Evolutionary conservation across 495 filamentous ascomycete species (phyloP).

Genomic region (Diplogelasinospora grovesii): DNA sequence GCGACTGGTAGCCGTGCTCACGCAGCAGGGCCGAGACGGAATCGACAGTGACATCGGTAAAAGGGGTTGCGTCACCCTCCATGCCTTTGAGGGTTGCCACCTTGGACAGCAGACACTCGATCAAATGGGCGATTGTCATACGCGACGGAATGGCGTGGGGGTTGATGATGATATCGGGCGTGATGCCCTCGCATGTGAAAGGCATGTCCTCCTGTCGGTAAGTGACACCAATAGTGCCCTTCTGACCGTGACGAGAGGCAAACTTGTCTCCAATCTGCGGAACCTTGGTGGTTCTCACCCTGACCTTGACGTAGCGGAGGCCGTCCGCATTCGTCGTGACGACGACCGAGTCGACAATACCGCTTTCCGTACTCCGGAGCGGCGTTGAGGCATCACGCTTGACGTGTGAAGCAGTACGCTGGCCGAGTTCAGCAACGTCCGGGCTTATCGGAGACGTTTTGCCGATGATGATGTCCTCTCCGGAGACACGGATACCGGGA

Average conservation of each 20-base stretch:
- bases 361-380: slow-evolving; percentile 88
- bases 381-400: slow-evolving; percentile 95
- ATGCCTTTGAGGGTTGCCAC: slow-evolving; percentile 82
- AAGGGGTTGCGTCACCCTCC: slow-evolving; percentile 96
- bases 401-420: slow-evolving; percentile 78
- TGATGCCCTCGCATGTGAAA: slow-evolving; percentile 85
- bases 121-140: slow-evolving; percentile 99
- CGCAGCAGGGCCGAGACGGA: slow-evolving; percentile 85
- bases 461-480: slow-evolving; percentile 98
- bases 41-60: slow-evolving; percentile 95
- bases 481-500: slow-evolving; percentile 87
- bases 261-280: slow-evolving; percentile 99
- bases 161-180: slow-evolving; percentile 96
- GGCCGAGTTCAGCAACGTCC: slow-evolving; percentile 88
- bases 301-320: slow-evolving; percentile 89
- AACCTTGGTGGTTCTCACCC: slow-evolving; percentile 94
- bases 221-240: slow-evolving; percentile 97
- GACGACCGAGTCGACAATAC: slow-evolving; percentile 90
- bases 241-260: slow-evolving; percentile 97
- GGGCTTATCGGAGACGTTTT: slow-evolving; percentile 93
- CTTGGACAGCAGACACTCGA: slow-evolving; percentile 96
- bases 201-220: slow-evolving; percentile 98
- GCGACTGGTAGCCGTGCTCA: slow-evolving; percentile 88
- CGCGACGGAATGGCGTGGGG: slow-evolving; percentile 98
- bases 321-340: slow-evolving; percentile 89